phyloP scores from a whole-genome alignment of 441 rosid genomes.

The Breynia disticha region DNA sequence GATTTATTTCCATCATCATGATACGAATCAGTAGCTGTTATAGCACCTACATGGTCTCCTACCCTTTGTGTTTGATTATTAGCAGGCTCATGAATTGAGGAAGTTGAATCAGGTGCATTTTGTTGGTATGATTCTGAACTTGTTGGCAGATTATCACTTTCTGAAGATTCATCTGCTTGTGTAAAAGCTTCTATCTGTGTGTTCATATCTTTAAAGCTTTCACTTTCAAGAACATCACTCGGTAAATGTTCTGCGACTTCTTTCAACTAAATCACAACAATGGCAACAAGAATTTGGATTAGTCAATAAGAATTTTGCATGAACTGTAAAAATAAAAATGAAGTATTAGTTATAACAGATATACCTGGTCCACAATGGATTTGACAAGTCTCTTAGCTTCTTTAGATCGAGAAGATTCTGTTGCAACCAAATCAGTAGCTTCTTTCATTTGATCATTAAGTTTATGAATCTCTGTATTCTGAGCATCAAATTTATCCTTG shows the following conservation, averaged over 20 bases:
- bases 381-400: slow-evolving; percentile 45
- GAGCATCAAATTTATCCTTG: slow-evolving; percentile 50
- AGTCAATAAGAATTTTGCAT: neutral
- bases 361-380: slow-evolving; percentile 51
- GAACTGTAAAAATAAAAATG: slow-evolving; percentile 1
- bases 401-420: slow-evolving; percentile 43
- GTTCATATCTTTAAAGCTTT: slow-evolving; percentile 39
- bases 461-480: slow-evolving; percentile 48
- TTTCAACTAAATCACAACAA: slow-evolving; percentile 42
- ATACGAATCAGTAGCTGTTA: slow-evolving; percentile 19
- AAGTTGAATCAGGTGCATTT: neutral
- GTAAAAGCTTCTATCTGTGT: slow-evolving; percentile 44
- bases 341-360: neutral
- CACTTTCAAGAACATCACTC: slow-evolving; percentile 37
- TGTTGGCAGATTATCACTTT: neutral
- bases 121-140: neutral
- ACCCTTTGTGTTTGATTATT: slow-evolving; percentile 3
- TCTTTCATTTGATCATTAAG: slow-evolving; percentile 34
- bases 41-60: slow-evolving; percentile 24
- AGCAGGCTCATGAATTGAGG: neutral
- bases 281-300: neutral
- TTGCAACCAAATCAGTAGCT: slow-evolving; percentile 32
- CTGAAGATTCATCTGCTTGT: too few species aligned
- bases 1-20: slow-evolving; percentile 20
- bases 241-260: slow-evolving; percentile 42